Evolutionary conservation across 495 filamentous ascomycete genomes (phyloP), one percentile per base, ranked within the genome.

Genomic region (Aspergillus saccharolyticus): DNA sequence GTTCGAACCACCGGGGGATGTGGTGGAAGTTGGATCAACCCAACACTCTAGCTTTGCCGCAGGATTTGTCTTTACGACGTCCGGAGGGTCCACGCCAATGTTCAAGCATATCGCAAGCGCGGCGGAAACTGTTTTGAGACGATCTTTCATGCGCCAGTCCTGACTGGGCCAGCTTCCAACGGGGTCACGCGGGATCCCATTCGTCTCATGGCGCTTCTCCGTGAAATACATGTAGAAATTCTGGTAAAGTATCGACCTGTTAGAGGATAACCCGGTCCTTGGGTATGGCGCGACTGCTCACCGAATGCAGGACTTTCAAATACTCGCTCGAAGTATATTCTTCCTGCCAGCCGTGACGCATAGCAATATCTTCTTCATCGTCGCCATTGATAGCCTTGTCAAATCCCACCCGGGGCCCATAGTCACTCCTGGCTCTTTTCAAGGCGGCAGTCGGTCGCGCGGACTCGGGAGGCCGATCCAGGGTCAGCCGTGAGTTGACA

Each of bases 171-270:
- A 81, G 54, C 74, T 78, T 49, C 76, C 77, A 17, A 74, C 74
- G 17, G 80, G 78, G 42, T 81, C 80, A 68, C 92, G 88, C 10
- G 95, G 91, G 54, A 94, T 89, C 17, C 94, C 95, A 39, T 91
- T 90, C n/a, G 90, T 94, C 68, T 97, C 94, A 69, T 97, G 94
- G 22, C 91, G 86, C 70, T 97, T 97, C 68, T 97, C 94, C 47
- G 91, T 96, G 68, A 88, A 99, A 71, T 97, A 99, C 92, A 97
- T 96, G 75, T 93, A 97, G 81, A 96, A 97, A 57, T 75, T 77
- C 73, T 79, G 60, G 12, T 54, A 21, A 24, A 25, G 14, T 55
- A 28, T 46, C 53, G 49, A 42, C 14, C 22, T 7, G n/a, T 50
- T 39, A 39, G 33, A 39, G 12, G 10, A 54, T 43, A 24, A 14